Conservation (phyloP, 2,329 filamentous ascomycete species). For the Colletotrichum orchidophilum region DNA sequence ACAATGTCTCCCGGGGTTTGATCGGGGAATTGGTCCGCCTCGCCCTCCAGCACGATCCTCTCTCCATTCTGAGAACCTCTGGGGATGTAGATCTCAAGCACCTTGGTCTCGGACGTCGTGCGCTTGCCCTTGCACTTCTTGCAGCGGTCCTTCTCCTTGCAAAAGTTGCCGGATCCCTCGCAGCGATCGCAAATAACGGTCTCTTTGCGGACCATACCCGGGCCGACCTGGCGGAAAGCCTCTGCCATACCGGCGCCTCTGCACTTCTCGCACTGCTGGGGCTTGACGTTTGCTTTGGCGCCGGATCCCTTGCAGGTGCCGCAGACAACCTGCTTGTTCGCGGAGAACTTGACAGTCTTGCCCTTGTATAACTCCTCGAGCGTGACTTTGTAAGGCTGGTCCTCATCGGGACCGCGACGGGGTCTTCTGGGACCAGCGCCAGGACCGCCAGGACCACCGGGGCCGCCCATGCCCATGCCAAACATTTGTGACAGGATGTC, state of each 20-base stretch:
- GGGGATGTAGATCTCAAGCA: conserved; percentile 95
- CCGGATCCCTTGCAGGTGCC: conserved; percentile 86
- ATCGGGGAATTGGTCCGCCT: conserved; percentile 91
- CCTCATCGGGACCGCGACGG: conserved; percentile 81
- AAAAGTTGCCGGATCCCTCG: conserved; percentile 84
- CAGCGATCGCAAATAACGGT: conserved; percentile 85
- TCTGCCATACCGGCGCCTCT: conserved; percentile 82
- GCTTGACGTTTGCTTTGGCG: conserved; percentile 90
- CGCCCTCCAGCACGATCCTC: conserved; percentile 87
- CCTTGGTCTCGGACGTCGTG: conserved; percentile 88
- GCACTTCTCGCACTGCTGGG: conserved; percentile 84
- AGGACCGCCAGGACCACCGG: conserved; percentile 55
- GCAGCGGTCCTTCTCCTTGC: conserved; percentile 96
- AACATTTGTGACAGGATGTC: conserved; percentile 97
- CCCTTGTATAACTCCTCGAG: conserved; percentile 98
- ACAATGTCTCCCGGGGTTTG: conserved; percentile 93
- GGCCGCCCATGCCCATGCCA: conserved; percentile 69
- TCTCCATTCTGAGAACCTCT: conserved; percentile 88
- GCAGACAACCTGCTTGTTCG: conserved; percentile 94
- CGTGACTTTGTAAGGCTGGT: conserved; percentile 89
- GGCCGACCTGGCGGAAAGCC: conserved; percentile 83
- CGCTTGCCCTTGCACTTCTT: conserved; percentile 98
- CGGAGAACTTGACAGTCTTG: conserved; percentile 96
- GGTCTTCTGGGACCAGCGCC: conserved; percentile 67
- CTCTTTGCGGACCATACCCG: conserved; percentile 85